phyloP scores from a whole-genome alignment of 345 rosid species.

The Lumnitzera racemosa region DNA sequence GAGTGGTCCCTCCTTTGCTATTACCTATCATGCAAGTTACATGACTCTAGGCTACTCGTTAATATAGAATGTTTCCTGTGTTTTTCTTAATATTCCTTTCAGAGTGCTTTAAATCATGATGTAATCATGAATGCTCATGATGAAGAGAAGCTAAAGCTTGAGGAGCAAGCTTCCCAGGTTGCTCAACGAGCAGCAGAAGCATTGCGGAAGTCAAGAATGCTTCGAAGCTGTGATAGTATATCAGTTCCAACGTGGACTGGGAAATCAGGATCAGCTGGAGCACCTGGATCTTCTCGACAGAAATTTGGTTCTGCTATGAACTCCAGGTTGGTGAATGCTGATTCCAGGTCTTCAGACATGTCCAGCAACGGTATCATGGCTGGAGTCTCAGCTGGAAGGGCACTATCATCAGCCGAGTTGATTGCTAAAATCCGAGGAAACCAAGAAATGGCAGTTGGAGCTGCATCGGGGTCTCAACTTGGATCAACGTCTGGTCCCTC shows the following conservation, averaged over 20 bases:
- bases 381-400: constrained; percentile 77
- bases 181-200: constrained; percentile 98
- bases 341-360: constrained; percentile 25
- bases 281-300: constrained; percentile 58
- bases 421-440: constrained; percentile 71
- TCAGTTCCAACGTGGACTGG: constrained; percentile 97
- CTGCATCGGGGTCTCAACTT: constrained; percentile 43
- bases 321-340: constrained; percentile 28
- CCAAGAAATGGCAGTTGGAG: constrained; percentile 61
- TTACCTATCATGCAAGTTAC: too few relatives aligned
- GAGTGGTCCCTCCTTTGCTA: too few relatives aligned
- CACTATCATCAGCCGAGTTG: constrained; percentile 74
- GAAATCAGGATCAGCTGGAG: constrained; percentile 86
- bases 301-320: constrained; percentile 70
- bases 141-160: constrained; percentile 77
- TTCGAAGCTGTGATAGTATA: constrained; percentile 69
- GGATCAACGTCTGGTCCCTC: constrained; percentile 31
- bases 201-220: constrained; percentile 72
- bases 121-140: constrained; percentile 62
- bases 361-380: constrained; percentile 47
- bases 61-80: neutral
- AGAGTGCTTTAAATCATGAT: constrained; percentile 96
- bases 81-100: constrained; percentile 3
- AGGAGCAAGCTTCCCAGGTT: constrained; percentile 85
- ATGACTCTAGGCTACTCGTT: too few relatives aligned